Evolutionary conservation across 371 early-diverging fungal species (phyloP).

Genomic region (Thermomucor indicae-seudaticae): DNA sequence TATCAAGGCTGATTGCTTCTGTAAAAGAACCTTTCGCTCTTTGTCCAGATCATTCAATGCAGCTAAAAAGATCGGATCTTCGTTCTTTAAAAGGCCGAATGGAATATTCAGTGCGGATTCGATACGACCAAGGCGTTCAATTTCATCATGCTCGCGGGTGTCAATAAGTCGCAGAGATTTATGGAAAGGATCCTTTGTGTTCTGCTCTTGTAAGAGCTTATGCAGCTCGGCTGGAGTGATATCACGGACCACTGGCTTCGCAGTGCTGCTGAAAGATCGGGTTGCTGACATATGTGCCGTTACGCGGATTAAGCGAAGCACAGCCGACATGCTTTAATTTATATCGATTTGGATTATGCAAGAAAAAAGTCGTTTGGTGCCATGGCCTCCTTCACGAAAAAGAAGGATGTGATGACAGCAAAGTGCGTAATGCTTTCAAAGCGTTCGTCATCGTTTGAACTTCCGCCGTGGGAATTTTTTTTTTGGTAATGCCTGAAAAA

Average conservation of each 20-base stretch:
- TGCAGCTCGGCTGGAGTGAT: conserved; percentile 1
- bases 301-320: too few species aligned
- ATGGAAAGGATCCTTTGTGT: conserved; percentile 5
- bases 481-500: too few species aligned
- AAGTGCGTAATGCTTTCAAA: too few species aligned
- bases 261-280: not conserved
- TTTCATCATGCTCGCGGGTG: conserved; percentile 26
- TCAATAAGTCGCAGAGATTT: conserved; percentile 18
- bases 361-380: too few species aligned
- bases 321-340: too few species aligned
- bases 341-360: too few species aligned
- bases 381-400: too few species aligned
- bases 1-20: not conserved
- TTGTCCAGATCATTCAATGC: conserved; percentile 16
- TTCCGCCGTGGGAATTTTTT: too few species aligned
- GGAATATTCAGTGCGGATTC: conserved; percentile 28
- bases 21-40: conserved; percentile 12
- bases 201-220: conserved; percentile 4
- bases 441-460: too few species aligned
- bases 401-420: too few species aligned
- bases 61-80: conserved; percentile 13
- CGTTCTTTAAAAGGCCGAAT: conserved; percentile 13
- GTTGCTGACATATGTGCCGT: too few species aligned
- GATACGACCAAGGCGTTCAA: conserved; percentile 21
- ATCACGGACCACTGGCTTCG: conserved; percentile 1